Evolutionary conservation across 306 rosid genomes (phyloP).

Genomic region (Gastrolobium villosum): DNA sequence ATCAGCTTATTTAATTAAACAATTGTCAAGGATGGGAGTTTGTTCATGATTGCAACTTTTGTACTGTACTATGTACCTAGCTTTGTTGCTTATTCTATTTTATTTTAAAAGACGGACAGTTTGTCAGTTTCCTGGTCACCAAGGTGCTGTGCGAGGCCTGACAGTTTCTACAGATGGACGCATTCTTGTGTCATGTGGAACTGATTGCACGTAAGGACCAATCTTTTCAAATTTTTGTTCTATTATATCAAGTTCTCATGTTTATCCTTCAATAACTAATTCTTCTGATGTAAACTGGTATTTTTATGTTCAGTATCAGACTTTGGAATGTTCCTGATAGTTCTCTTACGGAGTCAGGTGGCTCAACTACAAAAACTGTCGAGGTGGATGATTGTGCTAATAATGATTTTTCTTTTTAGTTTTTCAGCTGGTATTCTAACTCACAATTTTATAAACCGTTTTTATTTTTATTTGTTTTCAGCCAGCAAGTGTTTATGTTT

Average conservation of each 20-base stretch:
- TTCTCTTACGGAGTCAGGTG: slow-evolving; percentile 57
- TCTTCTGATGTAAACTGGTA: slow-evolving; percentile 39
- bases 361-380: slow-evolving; percentile 52
- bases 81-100: slow-evolving; percentile 36
- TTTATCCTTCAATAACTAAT: slow-evolving; percentile 33
- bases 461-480: slow-evolving; percentile 45
- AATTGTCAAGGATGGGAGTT: slow-evolving; percentile 11
- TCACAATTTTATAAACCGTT: slow-evolving; percentile 44
- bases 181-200: slow-evolving; percentile 89
- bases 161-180: slow-evolving; percentile 83
- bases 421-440: slow-evolving; percentile 19
- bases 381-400: slow-evolving; percentile 59
- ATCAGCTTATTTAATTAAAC: slow-evolving; percentile 3
- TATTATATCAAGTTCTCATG: slow-evolving; percentile 14
- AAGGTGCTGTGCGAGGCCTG: slow-evolving; percentile 88
- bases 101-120: slow-evolving; percentile 69
- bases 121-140: slow-evolving; percentile 91
- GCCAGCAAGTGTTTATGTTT: slow-evolving; percentile 76
- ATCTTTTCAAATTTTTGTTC: not conserved
- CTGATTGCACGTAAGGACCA: slow-evolving; percentile 84
- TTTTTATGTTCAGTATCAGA: slow-evolving; percentile 68
- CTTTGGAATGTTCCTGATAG: slow-evolving; percentile 83
- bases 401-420: not conserved
- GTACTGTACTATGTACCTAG: slow-evolving; percentile 31
- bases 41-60: slow-evolving; percentile 2